Conservation (phyloP, 257 asterid species). For the Lantana camara region DNA sequence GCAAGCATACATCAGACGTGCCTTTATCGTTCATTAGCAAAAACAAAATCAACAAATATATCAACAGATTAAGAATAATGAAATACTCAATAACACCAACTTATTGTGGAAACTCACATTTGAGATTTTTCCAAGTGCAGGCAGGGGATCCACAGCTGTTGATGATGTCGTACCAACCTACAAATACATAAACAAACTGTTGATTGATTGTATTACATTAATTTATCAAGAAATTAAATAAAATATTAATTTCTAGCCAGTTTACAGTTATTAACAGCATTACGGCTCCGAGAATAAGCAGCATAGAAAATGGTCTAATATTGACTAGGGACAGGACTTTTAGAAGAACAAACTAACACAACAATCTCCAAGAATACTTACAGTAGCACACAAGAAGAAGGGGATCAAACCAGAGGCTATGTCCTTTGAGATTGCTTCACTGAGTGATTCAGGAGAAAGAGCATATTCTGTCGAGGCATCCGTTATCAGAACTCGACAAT, state of each 20-base stretch:
- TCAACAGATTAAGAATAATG: slow-evolving; percentile 1
- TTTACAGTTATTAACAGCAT: not conserved
- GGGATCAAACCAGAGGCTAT: slow-evolving; percentile 79
- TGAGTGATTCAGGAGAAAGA: slow-evolving; percentile 68
- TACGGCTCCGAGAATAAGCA: not conserved
- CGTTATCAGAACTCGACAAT: slow-evolving; percentile 70
- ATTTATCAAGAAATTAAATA: not conserved
- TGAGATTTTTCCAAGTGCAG: slow-evolving; percentile 62
- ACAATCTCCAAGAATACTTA: slow-evolving; percentile 47
- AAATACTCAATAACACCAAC: slow-evolving; percentile 1
- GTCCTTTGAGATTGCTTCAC: slow-evolving; percentile 70
- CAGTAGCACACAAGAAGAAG: slow-evolving; percentile 95
- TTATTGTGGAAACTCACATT: slow-evolving; percentile 49
- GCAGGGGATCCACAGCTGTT: slow-evolving; percentile 92
- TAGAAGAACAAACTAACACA: not conserved
- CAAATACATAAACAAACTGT: slow-evolving; percentile 26
- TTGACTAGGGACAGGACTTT: not conserved
- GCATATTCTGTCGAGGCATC: slow-evolving; percentile 66
- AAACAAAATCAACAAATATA: slow-evolving; percentile 4
- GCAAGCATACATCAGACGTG: slow-evolving; percentile 29
- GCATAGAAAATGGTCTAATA: not conserved
- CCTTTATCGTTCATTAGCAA: not conserved
- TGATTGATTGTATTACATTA: not conserved
- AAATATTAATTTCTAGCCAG: not conserved
- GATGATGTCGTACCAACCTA: slow-evolving; percentile 97